These are phyloP conservation scores for Hyphopichia homilentoma DNA, from an alignment of 805 yeast genomes.

Conservation along the genomic window DNA sequence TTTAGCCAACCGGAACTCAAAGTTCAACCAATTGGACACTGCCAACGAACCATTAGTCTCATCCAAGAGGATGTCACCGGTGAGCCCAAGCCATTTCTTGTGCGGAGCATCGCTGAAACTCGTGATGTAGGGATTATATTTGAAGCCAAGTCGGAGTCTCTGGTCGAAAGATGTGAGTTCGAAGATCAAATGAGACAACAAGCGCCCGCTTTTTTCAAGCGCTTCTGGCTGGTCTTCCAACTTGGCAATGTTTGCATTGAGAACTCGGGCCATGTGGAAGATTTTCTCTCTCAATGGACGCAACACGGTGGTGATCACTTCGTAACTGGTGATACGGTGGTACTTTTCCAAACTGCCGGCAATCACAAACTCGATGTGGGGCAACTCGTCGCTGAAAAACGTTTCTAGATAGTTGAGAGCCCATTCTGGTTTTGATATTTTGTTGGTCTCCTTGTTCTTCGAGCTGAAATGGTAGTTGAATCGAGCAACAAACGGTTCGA, in stretches of 20 bases:
- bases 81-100: slow-evolving; percentile 46
- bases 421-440: slow-evolving; percentile 71
- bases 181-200: slow-evolving; percentile 54
- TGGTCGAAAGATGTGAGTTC: slow-evolving; percentile 60
- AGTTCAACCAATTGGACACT: slow-evolving; percentile 46
- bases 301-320: slow-evolving; percentile 44
- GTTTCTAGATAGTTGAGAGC: slow-evolving; percentile 49
- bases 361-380: slow-evolving; percentile 37
- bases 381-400: slow-evolving; percentile 37
- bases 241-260: slow-evolving; percentile 21
- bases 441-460: slow-evolving; percentile 51
- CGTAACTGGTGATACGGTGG: slow-evolving; percentile 29
- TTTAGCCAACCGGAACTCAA: slow-evolving; percentile 51
- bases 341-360: slow-evolving; percentile 24
- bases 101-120: slow-evolving; percentile 15
- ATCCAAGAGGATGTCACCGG: slow-evolving; percentile 32
- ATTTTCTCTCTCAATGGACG: slow-evolving; percentile 46
- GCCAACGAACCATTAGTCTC: slow-evolving; percentile 32
- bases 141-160: slow-evolving; percentile 39
- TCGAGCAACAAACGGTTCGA: slow-evolving; percentile 44
- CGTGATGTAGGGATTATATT: slow-evolving; percentile 40
- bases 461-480: slow-evolving; percentile 61
- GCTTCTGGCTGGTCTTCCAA: slow-evolving; percentile 11
- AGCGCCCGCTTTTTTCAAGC: slow-evolving; percentile 39
- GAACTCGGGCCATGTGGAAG: slow-evolving; percentile 13